These are phyloP conservation scores for Solanum lignicaule DNA, from an alignment of 257 asterid genomes.

Conservation along the genomic window DNA sequence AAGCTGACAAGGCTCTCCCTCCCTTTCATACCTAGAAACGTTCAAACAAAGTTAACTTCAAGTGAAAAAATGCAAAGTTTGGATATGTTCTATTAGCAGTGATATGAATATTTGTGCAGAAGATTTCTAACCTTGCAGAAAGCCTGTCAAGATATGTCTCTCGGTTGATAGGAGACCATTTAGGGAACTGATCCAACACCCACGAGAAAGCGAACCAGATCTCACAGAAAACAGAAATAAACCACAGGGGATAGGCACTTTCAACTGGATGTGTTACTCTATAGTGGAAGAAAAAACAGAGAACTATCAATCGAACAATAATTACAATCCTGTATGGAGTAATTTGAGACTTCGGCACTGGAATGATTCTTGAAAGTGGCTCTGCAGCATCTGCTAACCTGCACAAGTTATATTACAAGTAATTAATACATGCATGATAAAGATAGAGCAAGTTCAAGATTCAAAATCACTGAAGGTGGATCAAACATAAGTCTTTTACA, in stretches of 20 bases:
- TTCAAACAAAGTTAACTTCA: neutral
- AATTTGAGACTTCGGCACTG: slow-evolving; percentile 67
- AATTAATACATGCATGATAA: neutral
- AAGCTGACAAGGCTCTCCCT: slow-evolving; percentile 74
- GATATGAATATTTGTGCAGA: neutral
- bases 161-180: slow-evolving; percentile 84
- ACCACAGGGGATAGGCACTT: slow-evolving; percentile 82
- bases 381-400: slow-evolving; percentile 63
- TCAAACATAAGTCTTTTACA: neutral
- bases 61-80: neutral
- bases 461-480: neutral
- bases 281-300: slow-evolving; percentile 73
- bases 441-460: neutral
- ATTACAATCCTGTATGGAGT: slow-evolving; percentile 65
- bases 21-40: slow-evolving; percentile 64
- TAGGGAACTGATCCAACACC: slow-evolving; percentile 98
- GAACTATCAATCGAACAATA: slow-evolving; percentile 62
- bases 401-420: slow-evolving; percentile 15
- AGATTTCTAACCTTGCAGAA: slow-evolving; percentile 55
- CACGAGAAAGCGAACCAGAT: slow-evolving; percentile 96
- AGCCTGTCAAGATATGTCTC: slow-evolving; percentile 66
- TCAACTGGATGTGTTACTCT: slow-evolving; percentile 93
- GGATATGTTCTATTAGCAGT: neutral
- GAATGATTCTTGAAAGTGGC: slow-evolving; percentile 67
- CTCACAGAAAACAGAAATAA: slow-evolving; percentile 91